Conservation (phyloP, 2,329 filamentous ascomycete species). For the Nannizziopsis barbatae region DNA sequence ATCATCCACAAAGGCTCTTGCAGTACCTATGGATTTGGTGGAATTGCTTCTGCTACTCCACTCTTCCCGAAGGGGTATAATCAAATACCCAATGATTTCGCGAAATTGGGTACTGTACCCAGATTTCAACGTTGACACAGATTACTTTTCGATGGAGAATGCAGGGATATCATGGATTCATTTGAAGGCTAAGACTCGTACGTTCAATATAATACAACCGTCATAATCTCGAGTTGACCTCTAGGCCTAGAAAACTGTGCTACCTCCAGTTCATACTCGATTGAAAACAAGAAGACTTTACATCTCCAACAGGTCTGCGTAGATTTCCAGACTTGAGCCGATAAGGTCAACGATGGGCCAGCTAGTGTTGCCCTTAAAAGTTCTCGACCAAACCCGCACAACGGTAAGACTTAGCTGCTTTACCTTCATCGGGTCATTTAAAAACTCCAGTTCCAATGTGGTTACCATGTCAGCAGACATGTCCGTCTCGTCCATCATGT, state of each 20-base stretch:
- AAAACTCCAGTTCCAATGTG: slow-evolving; percentile 33
- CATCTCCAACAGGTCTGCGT: slow-evolving; percentile 36
- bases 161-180: neutral
- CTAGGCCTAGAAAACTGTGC: neutral
- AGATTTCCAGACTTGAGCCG: slow-evolving; percentile 37
- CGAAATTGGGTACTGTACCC: too few species aligned
- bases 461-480: slow-evolving; percentile 33
- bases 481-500: slow-evolving; percentile 41
- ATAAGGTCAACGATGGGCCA: slow-evolving; percentile 40
- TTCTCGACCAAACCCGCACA: slow-evolving; percentile 38
- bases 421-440: slow-evolving; percentile 34
- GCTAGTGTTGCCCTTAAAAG: slow-evolving; percentile 39
- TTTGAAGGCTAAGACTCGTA: neutral
- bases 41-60: too few species aligned
- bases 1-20: too few species aligned
- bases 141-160: too few species aligned
- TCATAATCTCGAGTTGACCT: neutral
- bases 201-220: neutral
- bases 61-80: too few species aligned
- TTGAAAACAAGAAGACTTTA: neutral
- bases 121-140: too few species aligned
- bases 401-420: slow-evolving; percentile 39
- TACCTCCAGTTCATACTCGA: neutral
- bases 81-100: too few species aligned
- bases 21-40: too few species aligned